These are phyloP conservation scores for Galerina marginata DNA, from an alignment of 768 basidiomycete species.

Conservation along the genomic window DNA sequence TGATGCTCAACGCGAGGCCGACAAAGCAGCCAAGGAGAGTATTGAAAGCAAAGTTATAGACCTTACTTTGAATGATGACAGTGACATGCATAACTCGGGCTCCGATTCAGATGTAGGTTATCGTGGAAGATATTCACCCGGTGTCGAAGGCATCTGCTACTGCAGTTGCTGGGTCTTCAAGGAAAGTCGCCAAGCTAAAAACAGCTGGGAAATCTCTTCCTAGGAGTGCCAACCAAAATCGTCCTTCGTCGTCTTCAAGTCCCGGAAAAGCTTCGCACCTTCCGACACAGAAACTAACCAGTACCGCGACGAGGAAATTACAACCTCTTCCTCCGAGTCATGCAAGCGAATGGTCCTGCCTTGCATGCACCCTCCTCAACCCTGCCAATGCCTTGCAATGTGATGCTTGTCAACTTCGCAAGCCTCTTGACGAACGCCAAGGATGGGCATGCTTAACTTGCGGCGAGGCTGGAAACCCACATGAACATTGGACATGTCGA, in stretches of 20 bases:
- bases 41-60: slow-evolving; percentile 64
- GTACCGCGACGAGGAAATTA: not conserved
- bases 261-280: not conserved
- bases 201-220: not conserved
- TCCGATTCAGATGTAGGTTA: slow-evolving; percentile 43
- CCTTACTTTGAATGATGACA: slow-evolving; percentile 48
- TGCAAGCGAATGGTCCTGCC: slow-evolving; percentile 54
- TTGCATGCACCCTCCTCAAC: slow-evolving; percentile 73
- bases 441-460: slow-evolving; percentile 75
- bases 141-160: not conserved
- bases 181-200: slow-evolving; percentile 7
- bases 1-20: slow-evolving; percentile 63
- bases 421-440: slow-evolving; percentile 32
- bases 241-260: slow-evolving; percentile 1
- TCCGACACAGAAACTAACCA: not conserved
- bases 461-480: slow-evolving; percentile 63
- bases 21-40: slow-evolving; percentile 73
- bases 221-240: not conserved
- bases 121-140: slow-evolving; percentile 31
- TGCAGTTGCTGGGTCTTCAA: slow-evolving; percentile 27
- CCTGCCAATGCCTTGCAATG: slow-evolving; percentile 53
- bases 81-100: slow-evolving; percentile 18
- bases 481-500: slow-evolving; percentile 76
- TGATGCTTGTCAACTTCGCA: slow-evolving; percentile 55
- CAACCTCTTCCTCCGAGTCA: not conserved